Base-by-base conservation (phyloP, 495 filamentous ascomycete genomes). In the Melanomma pulvis-pyrius region DNA sequence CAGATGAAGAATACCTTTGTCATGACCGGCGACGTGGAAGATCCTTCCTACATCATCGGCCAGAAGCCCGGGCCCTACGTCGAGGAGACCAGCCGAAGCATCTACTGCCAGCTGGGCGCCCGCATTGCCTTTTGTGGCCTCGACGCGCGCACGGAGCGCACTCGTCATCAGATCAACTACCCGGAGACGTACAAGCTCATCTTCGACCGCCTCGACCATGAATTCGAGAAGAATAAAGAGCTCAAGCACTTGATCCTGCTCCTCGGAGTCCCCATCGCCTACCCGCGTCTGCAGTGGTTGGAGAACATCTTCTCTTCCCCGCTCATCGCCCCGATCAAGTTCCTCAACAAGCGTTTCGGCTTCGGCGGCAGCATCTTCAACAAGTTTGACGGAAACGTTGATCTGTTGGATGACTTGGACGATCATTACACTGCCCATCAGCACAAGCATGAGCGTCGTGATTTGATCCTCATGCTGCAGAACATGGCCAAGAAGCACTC, bases 381-480 rank as follows among this genome's bases (percentile, higher is more conserved):
- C 76, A 84, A 88, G 53, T 98, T 97, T 61, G 93, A 97, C 75
- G 93, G 93, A 26, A 85, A 86, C 67, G 87, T 96, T 13, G 93
- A 98, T 81, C 81, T 97, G 26, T 80, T 97, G 8, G 93, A 98
- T 73, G 93, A 97, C 71, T 81, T 97, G 19, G 93, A 97, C 73
- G 93, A 97, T 74, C 93, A 98, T 74, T 97, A 97, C 79, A 96
- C 92, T 28, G 92, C 93, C 13, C 86, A 87, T 30, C 91, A 91
- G 59, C 93, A 98, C 81, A 98, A 97, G 75, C 83, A 84, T 46
- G 93, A 97, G 80, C 88, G 93, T 48, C 88, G 87, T 65, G 78
- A 81, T 30, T 81, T 98, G 26, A 75, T 96, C 32, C 82, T 87
- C 47, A 84, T 88, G 25, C 83, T 97, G 24, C 92, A 97, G 74